Evolutionary conservation across 768 basidiomycete species (phyloP), one percentile per base, ranked within the genome.

Genomic region (Candolleomyces aberdarensis): DNA sequence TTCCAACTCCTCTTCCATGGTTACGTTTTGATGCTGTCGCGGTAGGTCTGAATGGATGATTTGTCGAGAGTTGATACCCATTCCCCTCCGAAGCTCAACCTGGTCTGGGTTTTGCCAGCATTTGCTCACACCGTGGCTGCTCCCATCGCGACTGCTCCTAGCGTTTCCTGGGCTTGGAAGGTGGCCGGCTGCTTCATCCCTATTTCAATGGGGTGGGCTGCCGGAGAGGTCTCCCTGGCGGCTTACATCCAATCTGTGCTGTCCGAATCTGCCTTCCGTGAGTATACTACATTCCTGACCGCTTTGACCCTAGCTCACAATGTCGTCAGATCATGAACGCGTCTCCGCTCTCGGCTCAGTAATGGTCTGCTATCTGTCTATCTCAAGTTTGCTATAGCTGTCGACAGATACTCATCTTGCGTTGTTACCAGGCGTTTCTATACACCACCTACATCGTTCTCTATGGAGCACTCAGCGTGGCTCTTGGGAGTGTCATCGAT

Each of bases 141-240:
- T n/a, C n/a, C n/a, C n/a, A n/a, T n/a, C n/a, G n/a, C n/a, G n/a
- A n/a, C 22, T 3, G 64, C 61, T 7, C 50, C 63, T 5, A 65
- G 72, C 47, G 72, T 72, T 11, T 52, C 53, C 20, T 72, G 71
- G 72, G 70, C 73, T 14, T 74, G 73, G 72, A 71, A 64, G 44
- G 41, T 73, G 39, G 73, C 70, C 39, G 72, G 65, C 10, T 68
- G 67, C 54, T 74, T 72, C 62, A 67, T 73, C 52, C 73, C 73
- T 10, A 70, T 74, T 36, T 74, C 73, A 22, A 68, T 69, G 67
- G 73, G 73, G n/a, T 74, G 73, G 73, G 72, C 72, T 10, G 73
- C 73, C 50, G 73, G 73, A 26, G 73, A 74, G 60, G 73, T 73
- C 17, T 74, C 73, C 1, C 65, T 74, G 36, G 72, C 73, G 36